Base-by-base conservation (phyloP, 2,329 filamentous ascomycete genomes). In the Trichoderma asperellum region DNA sequence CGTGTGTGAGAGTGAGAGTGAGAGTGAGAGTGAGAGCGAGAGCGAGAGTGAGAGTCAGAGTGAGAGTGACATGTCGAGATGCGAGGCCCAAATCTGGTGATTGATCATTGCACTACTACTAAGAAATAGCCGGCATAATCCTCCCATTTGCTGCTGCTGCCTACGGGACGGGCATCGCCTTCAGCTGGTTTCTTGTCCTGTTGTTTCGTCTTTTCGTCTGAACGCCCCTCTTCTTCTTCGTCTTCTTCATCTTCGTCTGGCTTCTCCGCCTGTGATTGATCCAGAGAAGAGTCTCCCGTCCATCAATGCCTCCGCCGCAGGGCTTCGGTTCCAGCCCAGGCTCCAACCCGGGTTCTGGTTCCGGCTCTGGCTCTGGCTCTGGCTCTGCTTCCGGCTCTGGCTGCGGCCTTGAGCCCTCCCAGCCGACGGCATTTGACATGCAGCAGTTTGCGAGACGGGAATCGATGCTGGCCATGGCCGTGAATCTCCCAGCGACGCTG, bases 1-100 rank as follows among this genome's bases (percentile, higher is more conserved):
- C 18, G 40, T 18, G 40, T 43, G 40, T n/a, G 40, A 40, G 37
- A 40, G 37, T 18, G 37, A 43, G 40, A 43, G 40, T 43, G 40
- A 43, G 40, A 43, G 16, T 43, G 40, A 43, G 40, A 40, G 14
- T 40, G 29, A 63, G 40, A 43, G 16, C n/a, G 40, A 43, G 40
- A 40, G 14, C 16, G 29, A 63, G 21, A 64, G 35, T 27, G 32
- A 40, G 43, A 37, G 24, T 24, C 24, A 24, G 24, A 24, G 24
- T 24, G 32, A 55, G 34, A 53, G 52, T 64, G 52, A 56, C 27
- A 64, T 64, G 49, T 37, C 61, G 40, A 24, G 49, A 64, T 64
- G 61, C 43, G 24, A 24, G 8, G 43, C 61, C 49, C 52, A 37
- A 21, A 32, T 37, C 24, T 53, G 61, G 61, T 56, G 61, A 56